Base-by-base conservation (phyloP, 139 green algal genomes). In the Coelastrella sp. region DNA sequence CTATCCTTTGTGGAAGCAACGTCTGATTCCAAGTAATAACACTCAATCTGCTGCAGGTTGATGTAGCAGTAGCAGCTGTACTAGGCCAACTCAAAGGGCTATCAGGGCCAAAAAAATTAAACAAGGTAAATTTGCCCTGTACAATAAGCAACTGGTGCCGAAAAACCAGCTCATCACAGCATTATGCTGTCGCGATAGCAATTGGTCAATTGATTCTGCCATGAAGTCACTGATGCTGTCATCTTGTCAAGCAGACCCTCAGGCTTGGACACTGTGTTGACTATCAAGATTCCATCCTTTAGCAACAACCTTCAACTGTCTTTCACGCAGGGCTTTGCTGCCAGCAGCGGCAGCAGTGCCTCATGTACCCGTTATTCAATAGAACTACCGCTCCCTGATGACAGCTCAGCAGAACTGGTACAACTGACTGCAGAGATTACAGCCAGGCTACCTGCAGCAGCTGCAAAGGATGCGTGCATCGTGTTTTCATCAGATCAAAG, bases 341-440 rank as follows among this genome's bases (percentile, higher is more conserved):
- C 15, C 15, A 72, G n/a, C 20, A 25, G 78, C 58, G 8, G n/a
- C 81, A 60, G 24, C 70, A 25, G 70, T 17, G 12, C 24, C 65
- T 58, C 73, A 7, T 59, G 87, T 58, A 88, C 20, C 17, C 91
- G 91, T 65, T 94, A 91, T 73, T 80, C 61, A 10, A 56, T 95
- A 6, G 93, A 95, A 68, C 89, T 95, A 14, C 93, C 93, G 12
- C 68, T 92, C 3, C 66, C 90, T 0, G 81, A 89, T 56, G n/a
- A 66, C 82, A 89, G 80, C 20, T 20, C 93, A 10, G 72, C 49
- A 24, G 87, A 91, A 7, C 19, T 73, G 7, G 87, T 70, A 17
- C 15, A 19, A 57, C 75, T 93, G 4, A 66, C 84, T 0, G 3
- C 83, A 7, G 90, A 90, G 14, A 27, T 95, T 1, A 7, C 85